Evolutionary conservation across 805 yeast species (phyloP).

Genomic region (Starmerella roubikii): DNA sequence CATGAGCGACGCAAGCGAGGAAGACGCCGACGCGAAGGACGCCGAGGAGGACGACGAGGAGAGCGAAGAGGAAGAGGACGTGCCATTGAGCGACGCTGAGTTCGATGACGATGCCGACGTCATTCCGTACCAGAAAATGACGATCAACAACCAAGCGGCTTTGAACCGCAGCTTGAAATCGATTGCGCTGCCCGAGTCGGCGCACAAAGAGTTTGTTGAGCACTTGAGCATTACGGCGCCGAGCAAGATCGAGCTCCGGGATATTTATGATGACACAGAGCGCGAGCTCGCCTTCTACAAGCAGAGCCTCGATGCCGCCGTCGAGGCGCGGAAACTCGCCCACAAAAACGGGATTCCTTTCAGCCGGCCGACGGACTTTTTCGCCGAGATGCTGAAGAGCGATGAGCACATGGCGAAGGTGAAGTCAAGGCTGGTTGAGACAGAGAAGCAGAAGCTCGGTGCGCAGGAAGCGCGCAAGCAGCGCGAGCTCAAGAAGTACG

Average conservation of each 20-base stretch:
- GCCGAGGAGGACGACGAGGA: conserved; percentile 36
- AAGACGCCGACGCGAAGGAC: conserved; percentile 24
- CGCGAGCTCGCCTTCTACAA: conserved; percentile 91
- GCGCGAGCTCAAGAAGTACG: conserved; percentile 88
- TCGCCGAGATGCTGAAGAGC: conserved; percentile 96
- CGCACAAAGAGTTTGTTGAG: conserved; percentile 62
- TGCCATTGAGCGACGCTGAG: conserved; percentile 83
- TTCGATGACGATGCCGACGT: conserved; percentile 89
- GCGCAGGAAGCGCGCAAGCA: conserved; percentile 88
- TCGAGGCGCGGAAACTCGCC: conserved; percentile 53
- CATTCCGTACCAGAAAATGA: conserved; percentile 80
- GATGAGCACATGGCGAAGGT: conserved; percentile 97
- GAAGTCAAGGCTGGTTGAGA: conserved; percentile 65
- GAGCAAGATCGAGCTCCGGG: conserved; percentile 42
- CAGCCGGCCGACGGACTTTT: conserved; percentile 85
- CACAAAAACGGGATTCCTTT: conserved; percentile 65
- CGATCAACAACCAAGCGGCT: conserved; percentile 80
- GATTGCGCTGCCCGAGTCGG: conserved; percentile 35
- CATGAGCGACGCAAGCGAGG: conserved; percentile 18
- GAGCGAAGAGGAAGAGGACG: conserved; percentile 64
- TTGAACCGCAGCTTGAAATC: conserved; percentile 23
- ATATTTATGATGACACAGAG: conserved; percentile 88
- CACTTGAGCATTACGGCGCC: conserved; percentile 58
- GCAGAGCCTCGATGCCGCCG: conserved; percentile 79
- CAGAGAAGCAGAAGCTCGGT: conserved; percentile 61